These are phyloP conservation scores for Apophysomyces ossiformis DNA, from an alignment of 371 early-diverging fungal genomes.

Conservation along the genomic window DNA sequence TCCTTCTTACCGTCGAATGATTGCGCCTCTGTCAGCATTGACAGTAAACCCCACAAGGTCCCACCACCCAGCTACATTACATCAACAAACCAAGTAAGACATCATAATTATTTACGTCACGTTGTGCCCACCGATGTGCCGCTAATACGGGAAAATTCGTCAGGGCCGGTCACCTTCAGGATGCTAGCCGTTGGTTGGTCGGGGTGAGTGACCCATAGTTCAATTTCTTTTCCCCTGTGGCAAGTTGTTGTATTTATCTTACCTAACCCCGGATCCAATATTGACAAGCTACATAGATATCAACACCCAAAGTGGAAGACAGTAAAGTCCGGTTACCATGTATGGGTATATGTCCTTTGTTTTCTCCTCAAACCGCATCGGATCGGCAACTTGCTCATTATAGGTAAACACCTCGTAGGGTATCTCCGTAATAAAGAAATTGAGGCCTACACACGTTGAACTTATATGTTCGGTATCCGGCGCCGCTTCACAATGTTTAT, in stretches of 20 bases:
- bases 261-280: constrained; percentile 90
- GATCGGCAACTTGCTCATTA: constrained; percentile 62
- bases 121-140: constrained; percentile 81
- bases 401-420: constrained; percentile 97
- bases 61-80: constrained; percentile 87
- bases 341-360: constrained; percentile 79
- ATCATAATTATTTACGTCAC: not conserved
- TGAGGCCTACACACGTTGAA: constrained; percentile 63
- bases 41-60: constrained; percentile 95
- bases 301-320: constrained; percentile 7
- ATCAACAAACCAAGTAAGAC: not conserved
- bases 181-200: constrained; percentile 49
- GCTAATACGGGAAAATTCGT: constrained; percentile 84
- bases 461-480: not conserved
- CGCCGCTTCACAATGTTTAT: constrained; percentile 1
- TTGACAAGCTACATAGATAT: constrained; percentile 72
- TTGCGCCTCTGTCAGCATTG: constrained; percentile 80
- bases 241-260: constrained; percentile 12
- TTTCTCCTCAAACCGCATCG: constrained; percentile 83
- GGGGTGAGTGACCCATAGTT: not conserved
- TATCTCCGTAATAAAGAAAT: constrained; percentile 91
- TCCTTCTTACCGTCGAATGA: constrained; percentile 78
- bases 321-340: constrained; percentile 55
- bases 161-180: constrained; percentile 81
- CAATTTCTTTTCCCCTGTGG: not conserved